These are phyloP conservation scores for Penicillium robsamsonii DNA, from an alignment of 495 filamentous ascomycete genomes.

Conservation along the genomic window DNA sequence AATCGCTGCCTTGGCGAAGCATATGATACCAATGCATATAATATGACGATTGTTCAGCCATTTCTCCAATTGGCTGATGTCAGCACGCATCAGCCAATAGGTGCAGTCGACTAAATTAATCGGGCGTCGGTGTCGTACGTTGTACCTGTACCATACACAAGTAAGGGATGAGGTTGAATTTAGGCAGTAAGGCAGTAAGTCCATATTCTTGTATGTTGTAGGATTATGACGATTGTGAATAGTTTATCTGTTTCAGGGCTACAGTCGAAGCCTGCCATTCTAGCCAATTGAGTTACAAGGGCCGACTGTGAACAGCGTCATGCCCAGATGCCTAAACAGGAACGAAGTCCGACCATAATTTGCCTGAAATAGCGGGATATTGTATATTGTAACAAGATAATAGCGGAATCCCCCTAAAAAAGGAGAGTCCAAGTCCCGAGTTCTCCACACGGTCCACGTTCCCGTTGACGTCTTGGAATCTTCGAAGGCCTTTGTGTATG, in stretches of 20 bases:
- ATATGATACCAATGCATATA: not conserved
- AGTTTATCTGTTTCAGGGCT: not conserved
- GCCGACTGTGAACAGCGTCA: not conserved
- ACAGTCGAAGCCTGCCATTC: not conserved
- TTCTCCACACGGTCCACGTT: constrained; percentile 32
- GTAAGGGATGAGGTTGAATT: constrained; percentile 2
- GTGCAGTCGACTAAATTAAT: constrained; percentile 6
- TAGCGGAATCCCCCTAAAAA: constrained; percentile 2
- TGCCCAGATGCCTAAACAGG: too few species aligned
- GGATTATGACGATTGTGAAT: not conserved
- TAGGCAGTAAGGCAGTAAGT: not conserved
- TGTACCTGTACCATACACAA: not conserved
- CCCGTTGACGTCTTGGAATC: constrained; percentile 27
- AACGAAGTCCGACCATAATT: not conserved
- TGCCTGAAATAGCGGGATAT: not conserved
- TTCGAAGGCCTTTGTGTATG: constrained; percentile 15
- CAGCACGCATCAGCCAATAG: constrained; percentile 6
- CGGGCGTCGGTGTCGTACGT: constrained; percentile 1
- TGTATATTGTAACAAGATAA: constrained; percentile 1
- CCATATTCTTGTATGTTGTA: not conserved
- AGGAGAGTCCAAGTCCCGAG: constrained; percentile 19
- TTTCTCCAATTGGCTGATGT: constrained; percentile 3
- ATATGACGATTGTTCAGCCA: constrained; percentile 10
- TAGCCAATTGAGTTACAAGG: not conserved
- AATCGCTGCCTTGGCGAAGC: constrained; percentile 41